phyloP scores from a whole-genome alignment of 495 filamentous ascomycete genomes.

The Neurospora terricola region DNA sequence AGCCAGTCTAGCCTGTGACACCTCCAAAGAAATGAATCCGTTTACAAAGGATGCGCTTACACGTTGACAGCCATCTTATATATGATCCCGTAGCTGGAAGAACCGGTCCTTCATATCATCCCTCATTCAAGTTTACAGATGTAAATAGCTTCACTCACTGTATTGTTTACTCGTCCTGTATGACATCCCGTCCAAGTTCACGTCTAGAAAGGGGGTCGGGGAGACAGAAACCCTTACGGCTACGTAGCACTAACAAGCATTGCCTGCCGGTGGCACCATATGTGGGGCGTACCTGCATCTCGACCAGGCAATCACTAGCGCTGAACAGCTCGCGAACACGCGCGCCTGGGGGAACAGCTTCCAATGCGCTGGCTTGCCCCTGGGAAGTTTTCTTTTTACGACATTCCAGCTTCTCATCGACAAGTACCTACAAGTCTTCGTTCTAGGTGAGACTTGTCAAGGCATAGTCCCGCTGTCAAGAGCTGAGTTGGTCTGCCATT shows the following conservation, averaged over 20 bases:
- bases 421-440: neutral
- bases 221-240: neutral
- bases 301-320: neutral
- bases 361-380: neutral
- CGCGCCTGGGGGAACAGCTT: neutral
- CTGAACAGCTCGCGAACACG: neutral
- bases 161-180: neutral
- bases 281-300: neutral
- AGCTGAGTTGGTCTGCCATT: neutral
- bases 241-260: neutral
- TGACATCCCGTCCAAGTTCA: neutral
- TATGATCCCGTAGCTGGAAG: too few relatives aligned
- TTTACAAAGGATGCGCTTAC: too few relatives aligned
- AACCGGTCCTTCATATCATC: too few relatives aligned
- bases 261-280: neutral
- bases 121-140: too few relatives aligned
- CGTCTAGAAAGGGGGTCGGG: neutral
- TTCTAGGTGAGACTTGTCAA: neutral
- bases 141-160: too few relatives aligned
- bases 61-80: too few relatives aligned
- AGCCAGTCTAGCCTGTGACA: too few relatives aligned
- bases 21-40: too few relatives aligned
- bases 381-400: neutral
- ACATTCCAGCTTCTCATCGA: neutral
- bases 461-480: neutral